These are phyloP conservation scores for Omphalea diandra DNA, from an alignment of 441 rosid species.

Conservation along the genomic window DNA sequence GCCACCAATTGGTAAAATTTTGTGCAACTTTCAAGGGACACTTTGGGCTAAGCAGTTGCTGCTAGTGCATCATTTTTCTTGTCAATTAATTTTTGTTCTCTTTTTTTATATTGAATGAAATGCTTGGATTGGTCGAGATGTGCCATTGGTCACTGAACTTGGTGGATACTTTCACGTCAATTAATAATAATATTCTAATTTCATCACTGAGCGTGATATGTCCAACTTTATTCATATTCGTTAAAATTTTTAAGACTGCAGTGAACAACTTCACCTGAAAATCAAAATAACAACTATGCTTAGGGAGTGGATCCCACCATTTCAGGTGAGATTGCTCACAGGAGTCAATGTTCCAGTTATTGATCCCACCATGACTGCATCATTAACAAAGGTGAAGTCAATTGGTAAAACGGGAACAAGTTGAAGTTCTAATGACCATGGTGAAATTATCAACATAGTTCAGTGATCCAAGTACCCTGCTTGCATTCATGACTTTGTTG, in stretches of 20 bases:
- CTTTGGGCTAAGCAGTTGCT: neutral
- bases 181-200: no score
- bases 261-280: neutral
- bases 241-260: neutral
- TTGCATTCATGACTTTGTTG: neutral
- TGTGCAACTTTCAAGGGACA: neutral
- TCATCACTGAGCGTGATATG: neutral
- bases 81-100: neutral
- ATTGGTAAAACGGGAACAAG: neutral
- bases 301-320: neutral
- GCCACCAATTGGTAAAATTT: constrained; percentile 76
- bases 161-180: neutral
- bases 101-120: neutral
- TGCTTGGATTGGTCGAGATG: neutral
- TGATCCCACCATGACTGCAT: neutral
- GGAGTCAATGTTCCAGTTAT: neutral
- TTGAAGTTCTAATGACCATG: no score
- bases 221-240: no score
- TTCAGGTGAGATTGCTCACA: neutral
- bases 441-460: neutral
- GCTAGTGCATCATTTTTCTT: neutral
- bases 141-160: neutral
- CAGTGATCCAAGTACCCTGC: neutral
- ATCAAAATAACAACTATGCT: neutral
- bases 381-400: neutral